Conservation (phyloP, 768 basidiomycete species). For the Chalciporus pseudorubinellus region DNA sequence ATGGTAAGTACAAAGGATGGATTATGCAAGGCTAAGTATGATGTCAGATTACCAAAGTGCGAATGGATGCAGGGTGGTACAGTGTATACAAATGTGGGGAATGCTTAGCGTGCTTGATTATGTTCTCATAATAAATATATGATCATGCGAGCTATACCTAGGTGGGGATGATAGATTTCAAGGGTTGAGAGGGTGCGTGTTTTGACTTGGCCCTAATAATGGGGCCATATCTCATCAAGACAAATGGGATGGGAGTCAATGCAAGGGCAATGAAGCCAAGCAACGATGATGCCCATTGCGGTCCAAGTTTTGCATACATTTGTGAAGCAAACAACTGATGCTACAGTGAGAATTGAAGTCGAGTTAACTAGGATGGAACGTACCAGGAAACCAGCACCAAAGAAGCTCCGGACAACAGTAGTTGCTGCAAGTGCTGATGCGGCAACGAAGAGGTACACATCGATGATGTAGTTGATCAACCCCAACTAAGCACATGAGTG, state of each 20-base stretch:
- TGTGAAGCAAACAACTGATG: conserved; percentile 48
- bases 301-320: conserved; percentile 50
- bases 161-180: neutral
- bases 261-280: conserved; percentile 49
- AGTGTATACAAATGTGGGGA: too few species aligned
- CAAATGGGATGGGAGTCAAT: conserved; percentile 53
- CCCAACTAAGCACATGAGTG: conserved; percentile 38
- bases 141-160: neutral
- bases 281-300: conserved; percentile 59
- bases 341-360: conserved; percentile 3
- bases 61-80: too few species aligned
- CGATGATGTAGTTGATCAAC: conserved; percentile 60
- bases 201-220: conserved; percentile 41
- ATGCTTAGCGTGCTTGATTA: too few species aligned
- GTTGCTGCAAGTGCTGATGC: conserved; percentile 57
- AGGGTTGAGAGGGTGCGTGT: conserved; percentile 33
- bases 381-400: conserved; percentile 50
- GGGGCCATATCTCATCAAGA: conserved; percentile 45
- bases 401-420: conserved; percentile 51
- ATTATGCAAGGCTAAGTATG: too few species aligned
- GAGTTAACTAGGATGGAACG: neutral
- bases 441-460: conserved; percentile 52
- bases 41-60: too few species aligned
- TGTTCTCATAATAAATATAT: neutral
- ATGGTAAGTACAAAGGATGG: too few species aligned